phyloP scores from a whole-genome alignment of 495 filamentous ascomycete species.

The Bombardia bombarda region DNA sequence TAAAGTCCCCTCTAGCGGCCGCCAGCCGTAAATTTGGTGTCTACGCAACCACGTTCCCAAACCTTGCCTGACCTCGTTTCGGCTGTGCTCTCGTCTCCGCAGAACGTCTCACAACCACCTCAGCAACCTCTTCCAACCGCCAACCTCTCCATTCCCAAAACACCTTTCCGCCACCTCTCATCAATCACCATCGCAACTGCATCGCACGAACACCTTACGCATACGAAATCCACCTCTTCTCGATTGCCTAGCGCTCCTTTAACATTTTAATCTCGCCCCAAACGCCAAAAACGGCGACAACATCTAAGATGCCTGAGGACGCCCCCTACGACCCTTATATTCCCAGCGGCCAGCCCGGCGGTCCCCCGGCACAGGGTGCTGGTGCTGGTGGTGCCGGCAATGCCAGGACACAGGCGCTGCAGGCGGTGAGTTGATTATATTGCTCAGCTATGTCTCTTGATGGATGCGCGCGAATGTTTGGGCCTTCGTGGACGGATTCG shows the following conservation, averaged over 20 bases:
- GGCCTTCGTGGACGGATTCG: too few species aligned
- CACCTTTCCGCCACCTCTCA: conserved; percentile 6
- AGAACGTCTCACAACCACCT: conserved; percentile 21
- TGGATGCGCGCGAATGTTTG: too few species aligned
- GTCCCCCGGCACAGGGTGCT: conserved; percentile 11
- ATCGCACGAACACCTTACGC: conserved; percentile 6
- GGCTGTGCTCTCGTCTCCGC: conserved; percentile 20
- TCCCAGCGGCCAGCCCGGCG: conserved; percentile 50
- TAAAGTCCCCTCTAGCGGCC: too few species aligned
- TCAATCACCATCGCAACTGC: conserved; percentile 7
- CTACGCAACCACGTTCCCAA: conserved; percentile 16
- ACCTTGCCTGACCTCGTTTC: conserved; percentile 16
- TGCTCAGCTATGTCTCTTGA: conserved; percentile 6
- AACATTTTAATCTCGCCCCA: background rate
- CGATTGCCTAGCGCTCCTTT: conserved; percentile 1
- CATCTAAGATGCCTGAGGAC: conserved; percentile 55
- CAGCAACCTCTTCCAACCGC: conserved; percentile 12
- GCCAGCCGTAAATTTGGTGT: conserved; percentile 8
- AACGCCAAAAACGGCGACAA: conserved; percentile 5
- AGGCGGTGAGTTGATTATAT: conserved; percentile 59
- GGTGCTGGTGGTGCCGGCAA: too few species aligned
- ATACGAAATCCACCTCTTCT: background rate
- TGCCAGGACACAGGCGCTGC: conserved; percentile 55
- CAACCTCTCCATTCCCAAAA: conserved; percentile 11
- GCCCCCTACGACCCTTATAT: conserved; percentile 90